Evolutionary conservation across 371 early-diverging fungal genomes (phyloP).

Genomic region (Dinochytrium kinnereticum): DNA sequence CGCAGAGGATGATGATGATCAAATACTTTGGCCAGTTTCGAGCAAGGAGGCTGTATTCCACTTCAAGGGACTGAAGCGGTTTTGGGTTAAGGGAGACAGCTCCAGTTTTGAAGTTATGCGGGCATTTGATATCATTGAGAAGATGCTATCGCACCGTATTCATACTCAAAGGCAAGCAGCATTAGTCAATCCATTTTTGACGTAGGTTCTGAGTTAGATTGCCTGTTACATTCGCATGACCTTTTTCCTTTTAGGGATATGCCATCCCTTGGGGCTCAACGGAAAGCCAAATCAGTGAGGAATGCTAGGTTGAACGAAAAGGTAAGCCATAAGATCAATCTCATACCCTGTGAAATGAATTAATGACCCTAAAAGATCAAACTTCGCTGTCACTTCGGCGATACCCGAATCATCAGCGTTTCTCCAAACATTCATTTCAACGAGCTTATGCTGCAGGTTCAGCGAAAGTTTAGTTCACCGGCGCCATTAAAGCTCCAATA

Average conservation of each 20-base stretch:
- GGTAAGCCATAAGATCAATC: too few relatives aligned
- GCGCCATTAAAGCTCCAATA: conserved; percentile 71
- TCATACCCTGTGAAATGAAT: too few relatives aligned
- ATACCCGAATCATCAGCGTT: conserved; percentile 73
- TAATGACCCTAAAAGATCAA: conserved; percentile 58
- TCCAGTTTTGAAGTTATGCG: not conserved
- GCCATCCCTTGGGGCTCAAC: too few relatives aligned
- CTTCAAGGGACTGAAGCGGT: not conserved
- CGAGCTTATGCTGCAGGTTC: conserved; percentile 64
- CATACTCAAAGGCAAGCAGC: not conserved
- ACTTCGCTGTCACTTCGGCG: conserved; percentile 77
- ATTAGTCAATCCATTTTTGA: not conserved
- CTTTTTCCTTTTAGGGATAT: too few relatives aligned
- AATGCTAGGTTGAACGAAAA: too few relatives aligned
- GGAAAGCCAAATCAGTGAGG: too few relatives aligned
- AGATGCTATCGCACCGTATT: not conserved
- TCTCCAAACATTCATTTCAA: conserved; percentile 62
- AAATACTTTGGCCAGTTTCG: not conserved
- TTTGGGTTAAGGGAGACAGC: not conserved
- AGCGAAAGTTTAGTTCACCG: conserved; percentile 59
- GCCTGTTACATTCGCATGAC: too few relatives aligned
- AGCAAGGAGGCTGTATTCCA: not conserved
- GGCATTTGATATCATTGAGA: not conserved
- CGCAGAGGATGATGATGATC: not conserved
- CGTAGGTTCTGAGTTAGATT: too few relatives aligned